Percentiles rank a stretch among this genome's conserved stretches.
phyloP scores from a whole-genome alignment of 2,329 filamentous ascomycete genomes.

The Fusarium falciforme region DNA sequence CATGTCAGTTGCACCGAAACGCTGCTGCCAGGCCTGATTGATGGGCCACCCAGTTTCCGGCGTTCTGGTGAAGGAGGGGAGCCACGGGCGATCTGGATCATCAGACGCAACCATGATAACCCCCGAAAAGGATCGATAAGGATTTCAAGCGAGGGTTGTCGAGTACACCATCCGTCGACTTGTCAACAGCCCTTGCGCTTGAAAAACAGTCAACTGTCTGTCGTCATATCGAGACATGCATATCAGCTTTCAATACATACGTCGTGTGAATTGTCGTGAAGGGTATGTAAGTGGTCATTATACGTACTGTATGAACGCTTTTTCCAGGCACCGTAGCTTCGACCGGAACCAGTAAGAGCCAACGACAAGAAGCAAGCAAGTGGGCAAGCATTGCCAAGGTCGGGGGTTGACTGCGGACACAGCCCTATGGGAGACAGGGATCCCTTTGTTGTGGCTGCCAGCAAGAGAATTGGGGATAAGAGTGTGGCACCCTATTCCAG shows the following conservation, averaged over 20 bases:
- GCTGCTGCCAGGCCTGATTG: constrained; percentile 21
- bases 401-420: constrained; percentile 32
- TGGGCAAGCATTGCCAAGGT: constrained; percentile 37
- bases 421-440: constrained; percentile 41
- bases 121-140: neutral
- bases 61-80: constrained; percentile 36
- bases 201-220: neutral
- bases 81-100: constrained; percentile 31
- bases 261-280: neutral
- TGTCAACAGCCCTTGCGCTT: neutral
- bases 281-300: neutral
- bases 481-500: constrained; percentile 12
- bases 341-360: constrained; percentile 7
- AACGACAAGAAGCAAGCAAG: constrained; percentile 10
- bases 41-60: constrained; percentile 36
- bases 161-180: neutral
- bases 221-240: neutral
- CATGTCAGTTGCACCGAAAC: constrained; percentile 23
- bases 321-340: constrained; percentile 3
- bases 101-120: constrained; percentile 11
- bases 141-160: neutral
- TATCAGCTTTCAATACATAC: neutral
- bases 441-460: constrained; percentile 28
- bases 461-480: constrained; percentile 12
- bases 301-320: neutral